phyloP scores from a whole-genome alignment of 306 rosid genomes.

The Corylus avellana region DNA sequence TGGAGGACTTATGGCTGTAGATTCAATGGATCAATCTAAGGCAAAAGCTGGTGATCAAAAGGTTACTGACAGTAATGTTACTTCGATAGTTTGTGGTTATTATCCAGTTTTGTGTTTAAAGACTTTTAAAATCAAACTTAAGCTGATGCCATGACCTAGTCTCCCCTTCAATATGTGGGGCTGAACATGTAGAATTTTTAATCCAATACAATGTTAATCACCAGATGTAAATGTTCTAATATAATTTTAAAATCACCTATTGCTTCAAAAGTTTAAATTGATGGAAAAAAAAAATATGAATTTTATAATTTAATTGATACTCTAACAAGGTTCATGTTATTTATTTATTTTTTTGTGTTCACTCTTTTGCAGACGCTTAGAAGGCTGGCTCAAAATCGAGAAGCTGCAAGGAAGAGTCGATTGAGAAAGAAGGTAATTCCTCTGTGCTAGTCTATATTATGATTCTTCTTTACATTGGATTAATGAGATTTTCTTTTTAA shows the following conservation, averaged over 20 bases:
- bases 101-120: background rate
- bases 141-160: too few relatives aligned
- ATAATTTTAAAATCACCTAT: too few relatives aligned
- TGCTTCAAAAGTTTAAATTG: too few relatives aligned
- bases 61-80: slow-evolving; percentile 32
- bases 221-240: too few relatives aligned
- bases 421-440: slow-evolving; percentile 69
- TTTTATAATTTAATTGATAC: too few relatives aligned
- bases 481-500: background rate
- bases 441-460: background rate
- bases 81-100: background rate
- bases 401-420: slow-evolving; percentile 79
- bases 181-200: too few relatives aligned
- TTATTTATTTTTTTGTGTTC: background rate
- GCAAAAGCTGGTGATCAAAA: slow-evolving; percentile 57
- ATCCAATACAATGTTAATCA: too few relatives aligned
- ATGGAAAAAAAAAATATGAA: too few relatives aligned
- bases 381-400: slow-evolving; percentile 77
- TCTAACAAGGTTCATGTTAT: background rate
- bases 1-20: slow-evolving; percentile 48
- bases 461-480: background rate
- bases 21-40: slow-evolving; percentile 56
- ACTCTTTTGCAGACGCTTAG: slow-evolving; percentile 48
- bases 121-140: too few relatives aligned
- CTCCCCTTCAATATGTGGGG: too few relatives aligned